Evolutionary conservation across 2,329 filamentous ascomycete genomes (phyloP).

Genomic region (Scedosporium aurantiacum): DNA sequence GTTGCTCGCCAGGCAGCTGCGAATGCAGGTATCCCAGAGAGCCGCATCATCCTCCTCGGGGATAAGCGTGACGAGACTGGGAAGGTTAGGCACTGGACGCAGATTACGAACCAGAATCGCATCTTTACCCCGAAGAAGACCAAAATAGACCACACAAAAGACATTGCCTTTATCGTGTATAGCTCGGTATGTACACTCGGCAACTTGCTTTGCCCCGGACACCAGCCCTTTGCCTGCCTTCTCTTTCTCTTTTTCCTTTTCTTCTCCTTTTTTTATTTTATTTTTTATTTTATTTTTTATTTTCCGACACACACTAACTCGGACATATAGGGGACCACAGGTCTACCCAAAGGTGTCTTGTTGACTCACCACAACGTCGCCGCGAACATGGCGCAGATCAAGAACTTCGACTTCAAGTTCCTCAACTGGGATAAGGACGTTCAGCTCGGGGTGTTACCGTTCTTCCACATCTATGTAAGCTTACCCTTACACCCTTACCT

Average conservation of each 20-base stretch:
- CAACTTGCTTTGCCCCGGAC: not conserved
- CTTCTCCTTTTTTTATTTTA: too few species aligned
- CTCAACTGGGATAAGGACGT: constrained; percentile 55
- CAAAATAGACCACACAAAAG: constrained; percentile 55
- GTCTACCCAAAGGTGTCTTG: constrained; percentile 84
- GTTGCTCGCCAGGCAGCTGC: constrained; percentile 57
- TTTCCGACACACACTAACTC: not conserved
- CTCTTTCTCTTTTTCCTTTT: too few species aligned
- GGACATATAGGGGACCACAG: constrained; percentile 59
- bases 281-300: too few species aligned
- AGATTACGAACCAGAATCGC: constrained; percentile 48
- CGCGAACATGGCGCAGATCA: constrained; percentile 54
- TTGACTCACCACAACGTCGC: constrained; percentile 75
- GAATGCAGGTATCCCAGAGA: constrained; percentile 56
- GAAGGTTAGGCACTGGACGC: constrained; percentile 58
- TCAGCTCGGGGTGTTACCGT: constrained; percentile 70
- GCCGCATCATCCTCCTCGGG: constrained; percentile 68
- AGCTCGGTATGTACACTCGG: constrained; percentile 41
- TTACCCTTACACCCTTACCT: too few species aligned
- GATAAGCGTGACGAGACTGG: constrained; percentile 49
- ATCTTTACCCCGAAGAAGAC: constrained; percentile 42
- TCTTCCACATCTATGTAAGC: constrained; percentile 81
- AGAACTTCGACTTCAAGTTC: constrained; percentile 40
- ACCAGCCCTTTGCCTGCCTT: not conserved
- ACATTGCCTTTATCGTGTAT: constrained; percentile 78